Evolutionary conservation across 208 protist genomes (phyloP), one percentile per base, ranked within the genome.

Genomic region (Porcisia hertigi): DNA sequence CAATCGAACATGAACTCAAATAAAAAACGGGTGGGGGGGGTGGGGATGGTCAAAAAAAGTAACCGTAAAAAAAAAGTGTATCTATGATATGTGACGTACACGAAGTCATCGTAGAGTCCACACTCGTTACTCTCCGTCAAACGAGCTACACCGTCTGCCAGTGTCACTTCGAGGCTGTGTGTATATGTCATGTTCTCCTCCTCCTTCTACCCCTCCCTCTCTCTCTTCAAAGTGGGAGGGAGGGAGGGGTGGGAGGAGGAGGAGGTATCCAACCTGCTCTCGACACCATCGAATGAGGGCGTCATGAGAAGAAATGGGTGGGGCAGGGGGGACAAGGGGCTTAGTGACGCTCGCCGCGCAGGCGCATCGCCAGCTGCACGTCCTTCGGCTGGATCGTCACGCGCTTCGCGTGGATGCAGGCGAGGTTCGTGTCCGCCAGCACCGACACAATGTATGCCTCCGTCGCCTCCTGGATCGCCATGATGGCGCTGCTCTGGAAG

Each of bases 341-440:
- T 69, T 89, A 89, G 77, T 82, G 79, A 69, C 88, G 88, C 80
- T 92, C 87, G 71, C 85, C 87, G 72, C 85, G 85, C 72, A 91
- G 84, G 73, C 87, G 85, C 71, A 86, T 77, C 64, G 87, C 87
- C 64, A 91, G 87, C 79, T 91, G 84, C 66, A 88, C 79, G 77
- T 91, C 95, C 80, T 94, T 93, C 30, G 84, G 84, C 88, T 94
- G 86, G 73, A 97, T 89, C 45, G 92, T 97, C 52, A 96, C 92
- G 70, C 94, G 84, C 76, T 93, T 90, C 57, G 92, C 90, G 83
- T 98, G 94, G 72, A 97, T 86, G 67, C 90, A 90, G 71, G 88
- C 92, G 69, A 98, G 84, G 87, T 98, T 99, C n/a, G n/a, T n/a
- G n/a, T n/a, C n/a, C n/a, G n/a, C n/a, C n/a, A n/a, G n/a, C n/a